Percentiles rank a stretch among this genome's conserved stretches.
phyloP scores from a whole-genome alignment of 2,329 filamentous ascomycete species.

The Alternaria incomplexa region DNA sequence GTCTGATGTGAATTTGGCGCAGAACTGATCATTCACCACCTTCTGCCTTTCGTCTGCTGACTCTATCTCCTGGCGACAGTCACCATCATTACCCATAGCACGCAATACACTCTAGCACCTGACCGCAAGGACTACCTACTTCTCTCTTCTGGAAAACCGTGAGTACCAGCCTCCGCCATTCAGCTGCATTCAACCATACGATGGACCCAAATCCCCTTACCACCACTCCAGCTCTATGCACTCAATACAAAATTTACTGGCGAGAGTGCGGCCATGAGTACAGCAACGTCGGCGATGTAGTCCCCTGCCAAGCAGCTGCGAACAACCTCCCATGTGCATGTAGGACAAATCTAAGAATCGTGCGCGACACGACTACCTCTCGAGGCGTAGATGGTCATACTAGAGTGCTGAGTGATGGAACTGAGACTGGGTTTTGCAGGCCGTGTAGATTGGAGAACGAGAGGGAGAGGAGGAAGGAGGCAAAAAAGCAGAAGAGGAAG shows the following conservation, averaged over 20 bases:
- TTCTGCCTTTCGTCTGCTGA: background rate
- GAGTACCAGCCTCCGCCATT: background rate
- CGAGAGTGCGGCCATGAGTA: background rate
- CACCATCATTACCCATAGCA: background rate
- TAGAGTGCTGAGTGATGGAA: background rate
- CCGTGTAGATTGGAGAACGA: background rate
- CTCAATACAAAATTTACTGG: background rate
- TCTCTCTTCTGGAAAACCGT: background rate
- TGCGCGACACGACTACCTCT: background rate
- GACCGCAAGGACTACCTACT: background rate
- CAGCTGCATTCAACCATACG: background rate
- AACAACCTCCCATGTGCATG: background rate
- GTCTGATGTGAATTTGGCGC: background rate
- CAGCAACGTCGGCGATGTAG: background rate
- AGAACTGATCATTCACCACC: background rate
- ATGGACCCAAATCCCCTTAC: background rate
- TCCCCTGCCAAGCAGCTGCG: background rate
- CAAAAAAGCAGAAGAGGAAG: background rate
- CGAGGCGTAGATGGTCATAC: background rate
- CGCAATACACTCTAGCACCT: background rate
- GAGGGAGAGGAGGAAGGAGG: background rate
- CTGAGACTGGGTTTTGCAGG: background rate
- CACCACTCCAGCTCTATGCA: background rate
- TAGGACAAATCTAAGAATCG: background rate
- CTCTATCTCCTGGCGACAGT: background rate